phyloP scores from a whole-genome alignment of 805 yeast genomes.

The Saccharomycopsis schoenii region DNA sequence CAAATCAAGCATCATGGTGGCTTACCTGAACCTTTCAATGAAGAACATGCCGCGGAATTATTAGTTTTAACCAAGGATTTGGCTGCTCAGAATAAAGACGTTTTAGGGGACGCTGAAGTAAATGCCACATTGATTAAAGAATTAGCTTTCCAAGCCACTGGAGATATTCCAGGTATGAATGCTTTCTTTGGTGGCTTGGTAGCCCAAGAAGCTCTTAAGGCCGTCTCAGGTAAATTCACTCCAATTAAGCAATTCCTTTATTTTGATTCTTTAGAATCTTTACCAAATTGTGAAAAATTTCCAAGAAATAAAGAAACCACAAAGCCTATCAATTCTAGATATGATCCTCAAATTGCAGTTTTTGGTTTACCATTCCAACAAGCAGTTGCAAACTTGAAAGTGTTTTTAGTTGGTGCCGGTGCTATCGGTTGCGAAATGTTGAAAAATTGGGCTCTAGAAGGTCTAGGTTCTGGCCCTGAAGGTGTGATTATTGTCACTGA shows the following conservation, averaged over 20 bases:
- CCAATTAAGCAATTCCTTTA: constrained; percentile 89
- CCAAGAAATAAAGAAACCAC: constrained; percentile 65
- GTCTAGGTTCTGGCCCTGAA: constrained; percentile 82
- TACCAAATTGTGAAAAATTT: constrained; percentile 51
- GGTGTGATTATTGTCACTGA: constrained; percentile 85
- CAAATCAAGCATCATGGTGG: constrained; percentile 47
- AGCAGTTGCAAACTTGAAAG: constrained; percentile 61
- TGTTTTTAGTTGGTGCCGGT: constrained; percentile 92
- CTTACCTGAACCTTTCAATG: constrained; percentile 70
- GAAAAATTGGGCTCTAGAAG: constrained; percentile 96
- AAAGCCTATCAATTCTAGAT: constrained; percentile 69
- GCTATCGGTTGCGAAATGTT: constrained; percentile 99
- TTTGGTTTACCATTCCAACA: constrained; percentile 76
- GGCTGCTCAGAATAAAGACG: constrained; percentile 44
- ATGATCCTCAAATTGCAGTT: constrained; percentile 93
- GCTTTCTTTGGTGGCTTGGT: constrained; percentile 91
- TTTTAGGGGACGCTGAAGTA: constrained; percentile 40
- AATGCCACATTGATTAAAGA: constrained; percentile 60
- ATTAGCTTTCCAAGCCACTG: constrained; percentile 75
- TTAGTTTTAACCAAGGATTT: constrained; percentile 50
- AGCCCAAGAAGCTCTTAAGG: constrained; percentile 95
- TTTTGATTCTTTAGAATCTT: constrained; percentile 87
- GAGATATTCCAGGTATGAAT: constrained; percentile 82
- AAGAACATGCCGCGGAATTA: constrained; percentile 63
- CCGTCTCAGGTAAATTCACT: constrained; percentile 89